A percentile compares a stretch with the other conserved stretches of the same genome.
Conservation (phyloP, 805 yeast species). For the Metschnikowia lochheadii region DNA sequence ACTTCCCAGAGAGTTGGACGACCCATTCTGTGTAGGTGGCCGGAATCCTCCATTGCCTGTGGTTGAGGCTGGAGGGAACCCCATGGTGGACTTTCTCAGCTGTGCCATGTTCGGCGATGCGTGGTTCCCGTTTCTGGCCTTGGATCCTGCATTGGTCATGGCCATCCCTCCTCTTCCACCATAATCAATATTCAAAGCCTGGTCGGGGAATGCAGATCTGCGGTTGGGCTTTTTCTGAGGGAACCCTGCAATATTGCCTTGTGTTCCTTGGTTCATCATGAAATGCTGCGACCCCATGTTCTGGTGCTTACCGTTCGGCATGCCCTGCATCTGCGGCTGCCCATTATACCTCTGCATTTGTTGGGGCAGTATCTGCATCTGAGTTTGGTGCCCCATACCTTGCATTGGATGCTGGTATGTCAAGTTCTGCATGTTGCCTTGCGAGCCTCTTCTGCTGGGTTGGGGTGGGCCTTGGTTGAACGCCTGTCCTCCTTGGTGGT, state of each 20-base stretch:
- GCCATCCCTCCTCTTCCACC: constrained; percentile 50
- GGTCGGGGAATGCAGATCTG: constrained; percentile 32
- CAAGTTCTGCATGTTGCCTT: constrained; percentile 10
- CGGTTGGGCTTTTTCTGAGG: constrained; percentile 31
- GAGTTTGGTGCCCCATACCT: not conserved
- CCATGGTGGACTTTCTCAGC: constrained; percentile 13
- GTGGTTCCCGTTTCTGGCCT: constrained; percentile 13
- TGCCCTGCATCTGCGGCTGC: not conserved
- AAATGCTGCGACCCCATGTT: constrained; percentile 8
- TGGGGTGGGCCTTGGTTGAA: constrained; percentile 1
- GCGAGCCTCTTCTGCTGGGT: constrained; percentile 1
- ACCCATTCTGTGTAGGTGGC: constrained; percentile 6
- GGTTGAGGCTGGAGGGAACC: not conserved
- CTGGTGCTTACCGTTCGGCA: not conserved
- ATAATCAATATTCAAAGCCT: constrained; percentile 35
- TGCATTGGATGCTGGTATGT: constrained; percentile 6
- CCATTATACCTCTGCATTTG: constrained; percentile 14
- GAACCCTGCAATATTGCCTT: constrained; percentile 9
- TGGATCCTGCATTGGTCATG: constrained; percentile 23
- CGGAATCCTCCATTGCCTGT: constrained; percentile 5
- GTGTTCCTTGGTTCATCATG: constrained; percentile 5
- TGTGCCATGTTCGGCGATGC: constrained; percentile 17
- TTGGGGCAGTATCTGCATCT: not conserved
- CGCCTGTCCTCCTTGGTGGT: constrained; percentile 18
- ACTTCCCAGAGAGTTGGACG: constrained; percentile 20